A percentile compares a stretch with the other conserved stretches of the same genome.
These are phyloP conservation scores for Xanthoconium stramineum DNA, from an alignment of 768 basidiomycete genomes.

Conservation along the genomic window DNA sequence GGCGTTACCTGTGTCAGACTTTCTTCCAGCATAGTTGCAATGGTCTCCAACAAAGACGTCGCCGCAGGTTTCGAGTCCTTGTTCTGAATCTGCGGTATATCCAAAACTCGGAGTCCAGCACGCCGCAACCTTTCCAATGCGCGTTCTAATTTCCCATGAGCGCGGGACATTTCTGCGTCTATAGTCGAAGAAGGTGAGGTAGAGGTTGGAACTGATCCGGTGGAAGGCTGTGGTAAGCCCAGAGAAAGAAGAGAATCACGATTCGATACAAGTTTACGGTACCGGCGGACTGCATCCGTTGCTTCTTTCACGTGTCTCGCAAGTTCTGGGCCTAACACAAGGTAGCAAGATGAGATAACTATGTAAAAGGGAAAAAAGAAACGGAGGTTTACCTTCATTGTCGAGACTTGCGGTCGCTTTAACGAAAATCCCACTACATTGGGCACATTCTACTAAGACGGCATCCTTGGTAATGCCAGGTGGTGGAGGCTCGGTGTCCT, in stretches of 20 bases:
- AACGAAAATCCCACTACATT: conserved; percentile 41
- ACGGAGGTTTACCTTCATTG: conserved; percentile 6
- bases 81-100: conserved; percentile 23
- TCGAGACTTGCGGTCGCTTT: conserved; percentile 41
- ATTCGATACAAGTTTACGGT: conserved; percentile 14
- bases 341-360: neutral
- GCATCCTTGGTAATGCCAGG: conserved; percentile 3
- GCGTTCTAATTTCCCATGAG: conserved; percentile 53
- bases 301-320: conserved; percentile 20
- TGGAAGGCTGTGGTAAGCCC: neutral
- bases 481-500: neutral
- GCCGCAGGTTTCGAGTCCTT: conserved; percentile 10
- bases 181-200: neutral
- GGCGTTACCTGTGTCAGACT: conserved; percentile 31
- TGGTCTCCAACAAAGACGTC: conserved; percentile 34
- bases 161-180: conserved; percentile 27
- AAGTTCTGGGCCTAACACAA: conserved; percentile 13
- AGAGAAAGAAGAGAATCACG: conserved; percentile 8
- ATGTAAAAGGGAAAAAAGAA: neutral
- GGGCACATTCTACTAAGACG: conserved; percentile 36
- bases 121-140: conserved; percentile 59
- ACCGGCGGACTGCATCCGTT: conserved; percentile 15
- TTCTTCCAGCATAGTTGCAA: conserved; percentile 33
- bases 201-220: neutral
- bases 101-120: conserved; percentile 45